These are phyloP conservation scores for Trametes elegans DNA, from an alignment of 768 basidiomycete genomes.

Conservation along the genomic window DNA sequence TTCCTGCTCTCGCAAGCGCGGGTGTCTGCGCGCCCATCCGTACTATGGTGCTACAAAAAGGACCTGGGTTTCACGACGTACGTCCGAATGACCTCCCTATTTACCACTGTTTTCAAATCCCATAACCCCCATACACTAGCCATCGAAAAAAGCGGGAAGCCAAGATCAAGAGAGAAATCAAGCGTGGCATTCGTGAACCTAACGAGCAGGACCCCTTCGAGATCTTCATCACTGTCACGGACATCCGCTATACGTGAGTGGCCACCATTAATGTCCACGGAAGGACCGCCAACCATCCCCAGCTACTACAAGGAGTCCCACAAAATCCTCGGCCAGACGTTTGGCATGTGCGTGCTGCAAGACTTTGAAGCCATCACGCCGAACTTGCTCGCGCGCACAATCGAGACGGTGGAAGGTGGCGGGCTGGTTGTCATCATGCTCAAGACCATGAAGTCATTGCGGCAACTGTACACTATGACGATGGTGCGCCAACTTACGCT, in stretches of 20 bases:
- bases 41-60: conserved; percentile 99
- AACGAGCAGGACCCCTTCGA: conserved; percentile 98
- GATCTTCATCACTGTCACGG: conserved; percentile 97
- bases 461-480: conserved; percentile 91
- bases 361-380: conserved; percentile 99
- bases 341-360: conserved; percentile 94
- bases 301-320: conserved; percentile 96
- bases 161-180: conserved; percentile 95
- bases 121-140: conserved; percentile 36
- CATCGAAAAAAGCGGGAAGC: conserved; percentile 97
- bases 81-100: conserved; percentile 30
- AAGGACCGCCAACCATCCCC: neutral
- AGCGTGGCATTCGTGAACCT: conserved; percentile 88
- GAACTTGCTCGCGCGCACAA: conserved; percentile 92
- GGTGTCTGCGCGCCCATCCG: conserved; percentile 85
- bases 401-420: conserved; percentile 98
- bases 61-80: conserved; percentile 94
- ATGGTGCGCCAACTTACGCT: conserved; percentile 42
- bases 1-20: conserved; percentile 91
- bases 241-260: conserved; percentile 93
- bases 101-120: neutral
- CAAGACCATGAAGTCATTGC: conserved; percentile 92
- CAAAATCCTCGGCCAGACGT: conserved; percentile 96
- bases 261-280: neutral
- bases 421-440: conserved; percentile 84